Evolutionary conservation across 2,329 filamentous ascomycete genomes (phyloP), one percentile per base, ranked within the genome.

Genomic region (Penicillium expansum): DNA sequence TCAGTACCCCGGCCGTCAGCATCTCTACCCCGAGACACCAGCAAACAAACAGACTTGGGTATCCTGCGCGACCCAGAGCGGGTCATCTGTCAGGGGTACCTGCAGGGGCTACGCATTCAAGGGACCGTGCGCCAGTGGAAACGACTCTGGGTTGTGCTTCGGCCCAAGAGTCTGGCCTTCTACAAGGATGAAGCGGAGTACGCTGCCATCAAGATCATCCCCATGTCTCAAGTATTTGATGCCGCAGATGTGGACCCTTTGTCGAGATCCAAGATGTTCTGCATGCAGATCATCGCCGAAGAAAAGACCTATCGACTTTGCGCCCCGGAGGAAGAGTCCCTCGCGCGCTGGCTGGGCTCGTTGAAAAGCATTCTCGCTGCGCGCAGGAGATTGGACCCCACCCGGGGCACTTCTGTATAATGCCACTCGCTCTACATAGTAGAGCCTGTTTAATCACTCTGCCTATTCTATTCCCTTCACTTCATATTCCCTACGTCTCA

Each of bases 101-200:
- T 97, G 32, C 89, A 90, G 73, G 86, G 91, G 60, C 83, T 97
- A 55, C 91, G 90, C 67, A 90, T 87, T 60, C 92, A 91, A 68
- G 73, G 74, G 45, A 91, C 92, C 9, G 85, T 99, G 53, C 86
- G 89, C 45, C 90, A 96, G 69, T 99, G 94, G 94, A 97, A 96
- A 79, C 88, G 91, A 66, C 83, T 92, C 57, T 97, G 94, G 94
- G 89, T 89, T 13, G 94, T 97, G 0, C 82, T 99, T 50, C 89
- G 94, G 32, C 88, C 91, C 1, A 87, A 89, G 50, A 92, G 90
- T 61, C 79, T 99, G 32, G 89, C 91, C 16, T 83, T 97, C 27
- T 99, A 99, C 81, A 97, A 97, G 74, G 89, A 95, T 69, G 90
- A 95, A 55, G 81, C 86, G 62, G 94, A 99, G 76, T 97, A 97